Evolutionary conservation across 805 yeast species (phyloP).

Genomic region (Peterozyma toletana): DNA sequence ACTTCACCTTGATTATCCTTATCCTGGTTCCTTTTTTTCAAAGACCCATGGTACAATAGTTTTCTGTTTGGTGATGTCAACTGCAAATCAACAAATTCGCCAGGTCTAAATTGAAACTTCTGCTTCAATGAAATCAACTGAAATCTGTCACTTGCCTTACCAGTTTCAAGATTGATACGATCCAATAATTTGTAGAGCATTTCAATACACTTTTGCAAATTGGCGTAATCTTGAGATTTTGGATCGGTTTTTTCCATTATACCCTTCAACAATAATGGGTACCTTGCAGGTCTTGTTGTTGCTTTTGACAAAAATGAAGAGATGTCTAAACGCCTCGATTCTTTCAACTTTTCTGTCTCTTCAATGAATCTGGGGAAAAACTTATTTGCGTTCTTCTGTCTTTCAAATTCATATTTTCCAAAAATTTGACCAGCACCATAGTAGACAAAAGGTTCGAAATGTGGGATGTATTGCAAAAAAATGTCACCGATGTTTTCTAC

Average conservation of each 20-base stretch:
- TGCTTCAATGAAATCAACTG: slow-evolving; percentile 83
- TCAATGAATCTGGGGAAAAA: slow-evolving; percentile 90
- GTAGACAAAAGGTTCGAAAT: slow-evolving; percentile 85
- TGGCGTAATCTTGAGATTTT: slow-evolving; percentile 65
- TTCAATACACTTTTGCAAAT: slow-evolving; percentile 65
- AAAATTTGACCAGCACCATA: slow-evolving; percentile 94
- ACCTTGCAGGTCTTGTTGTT: slow-evolving; percentile 91
- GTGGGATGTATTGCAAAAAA: slow-evolving; percentile 73
- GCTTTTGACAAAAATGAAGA: slow-evolving; percentile 93
- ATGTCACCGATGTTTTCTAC: slow-evolving; percentile 85
- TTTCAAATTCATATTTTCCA: slow-evolving; percentile 91
- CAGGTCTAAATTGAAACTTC: slow-evolving; percentile 70
- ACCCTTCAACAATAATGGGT: slow-evolving; percentile 77
- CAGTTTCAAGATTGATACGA: slow-evolving; percentile 80
- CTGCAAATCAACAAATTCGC: slow-evolving; percentile 81
- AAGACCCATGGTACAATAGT: slow-evolving; percentile 70
- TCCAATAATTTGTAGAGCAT: slow-evolving; percentile 69
- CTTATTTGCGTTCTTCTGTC: slow-evolving; percentile 86
- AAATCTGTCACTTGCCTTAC: slow-evolving; percentile 89
- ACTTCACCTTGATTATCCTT: slow-evolving; percentile 71
- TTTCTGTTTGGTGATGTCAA: slow-evolving; percentile 75
- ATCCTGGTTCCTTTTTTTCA: slow-evolving; percentile 69
- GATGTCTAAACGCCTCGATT: slow-evolving; percentile 82
- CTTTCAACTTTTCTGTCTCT: slow-evolving; percentile 80
- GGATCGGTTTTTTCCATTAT: slow-evolving; percentile 76